phyloP scores from a whole-genome alignment of 768 basidiomycete genomes.

The Mycena vitilis region DNA sequence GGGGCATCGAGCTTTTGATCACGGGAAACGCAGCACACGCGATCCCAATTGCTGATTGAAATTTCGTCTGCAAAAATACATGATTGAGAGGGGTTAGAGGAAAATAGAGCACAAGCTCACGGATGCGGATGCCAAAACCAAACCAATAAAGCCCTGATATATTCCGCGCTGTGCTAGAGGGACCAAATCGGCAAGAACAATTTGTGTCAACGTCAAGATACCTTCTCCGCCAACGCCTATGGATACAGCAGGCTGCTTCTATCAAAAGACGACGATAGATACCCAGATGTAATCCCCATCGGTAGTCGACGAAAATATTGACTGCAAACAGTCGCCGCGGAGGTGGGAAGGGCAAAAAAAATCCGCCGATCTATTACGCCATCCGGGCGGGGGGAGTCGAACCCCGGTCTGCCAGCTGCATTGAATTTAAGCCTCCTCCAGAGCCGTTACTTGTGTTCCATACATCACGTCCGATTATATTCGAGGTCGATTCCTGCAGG shows the following conservation, averaged over 20 bases:
- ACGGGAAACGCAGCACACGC: constrained; percentile 25
- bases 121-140: constrained; percentile 46
- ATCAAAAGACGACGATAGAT: too few species aligned
- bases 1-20: constrained; percentile 36
- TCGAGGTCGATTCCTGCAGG: too few species aligned
- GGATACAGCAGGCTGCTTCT: too few species aligned
- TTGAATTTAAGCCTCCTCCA: too few species aligned
- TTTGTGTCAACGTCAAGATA: constrained; percentile 47
- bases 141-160: constrained; percentile 46
- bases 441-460: too few species aligned
- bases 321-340: too few species aligned
- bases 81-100: neutral
- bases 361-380: too few species aligned
- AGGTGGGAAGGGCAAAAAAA: too few species aligned
- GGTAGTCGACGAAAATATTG: neutral
- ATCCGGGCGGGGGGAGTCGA: too few species aligned
- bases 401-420: too few species aligned
- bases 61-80: constrained; percentile 8
- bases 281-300: constrained; percentile 32
- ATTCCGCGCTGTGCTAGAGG: constrained; percentile 53
- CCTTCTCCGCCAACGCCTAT: constrained; percentile 49
- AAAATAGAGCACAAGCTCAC: constrained; percentile 5
- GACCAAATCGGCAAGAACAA: constrained; percentile 54
- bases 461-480: too few species aligned
- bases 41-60: constrained; percentile 10